Percentiles rank a stretch among this genome's conserved stretches.
Evolutionary conservation across 1,139 yeast genomes (phyloP).

Genomic region (Blastobotrys serpentis): DNA sequence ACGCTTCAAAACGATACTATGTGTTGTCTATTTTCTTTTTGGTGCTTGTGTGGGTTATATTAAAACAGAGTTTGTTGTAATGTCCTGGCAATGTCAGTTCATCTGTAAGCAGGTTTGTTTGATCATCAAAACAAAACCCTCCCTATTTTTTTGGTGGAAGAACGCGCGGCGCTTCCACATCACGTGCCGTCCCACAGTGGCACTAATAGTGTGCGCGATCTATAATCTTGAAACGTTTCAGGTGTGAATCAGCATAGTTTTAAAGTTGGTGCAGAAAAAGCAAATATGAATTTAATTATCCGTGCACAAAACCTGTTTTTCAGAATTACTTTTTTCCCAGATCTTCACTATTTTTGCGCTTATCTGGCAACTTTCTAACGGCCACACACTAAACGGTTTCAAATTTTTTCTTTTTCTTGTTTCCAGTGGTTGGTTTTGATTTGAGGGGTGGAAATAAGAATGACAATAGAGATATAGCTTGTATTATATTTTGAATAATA

Average conservation of each 20-base stretch:
- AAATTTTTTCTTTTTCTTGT: not conserved
- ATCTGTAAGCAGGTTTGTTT: conserved; percentile 5
- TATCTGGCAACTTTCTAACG: conserved; percentile 17
- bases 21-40: too few species aligned
- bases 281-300: conserved; percentile 10
- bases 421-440: too few species aligned
- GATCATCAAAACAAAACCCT: conserved; percentile 5
- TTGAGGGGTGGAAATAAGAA: not conserved
- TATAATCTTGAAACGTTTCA: conserved; percentile 16
- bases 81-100: not conserved
- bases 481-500: too few species aligned
- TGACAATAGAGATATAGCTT: not conserved
- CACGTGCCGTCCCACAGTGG: conserved; percentile 5
- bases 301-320: not conserved
- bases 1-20: too few species aligned
- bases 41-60: too few species aligned
- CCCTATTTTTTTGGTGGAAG: not conserved
- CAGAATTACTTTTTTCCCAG: not conserved
- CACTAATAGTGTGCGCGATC: too few species aligned
- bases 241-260: conserved; percentile 7
- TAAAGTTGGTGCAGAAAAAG: conserved; percentile 7
- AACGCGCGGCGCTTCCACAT: not conserved
- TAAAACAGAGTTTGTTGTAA: not conserved
- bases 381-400: conserved; percentile 11
- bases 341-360: conserved; percentile 13